Base-by-base conservation (phyloP, 305 asterid species). In the Euphrasia arctica region DNA sequence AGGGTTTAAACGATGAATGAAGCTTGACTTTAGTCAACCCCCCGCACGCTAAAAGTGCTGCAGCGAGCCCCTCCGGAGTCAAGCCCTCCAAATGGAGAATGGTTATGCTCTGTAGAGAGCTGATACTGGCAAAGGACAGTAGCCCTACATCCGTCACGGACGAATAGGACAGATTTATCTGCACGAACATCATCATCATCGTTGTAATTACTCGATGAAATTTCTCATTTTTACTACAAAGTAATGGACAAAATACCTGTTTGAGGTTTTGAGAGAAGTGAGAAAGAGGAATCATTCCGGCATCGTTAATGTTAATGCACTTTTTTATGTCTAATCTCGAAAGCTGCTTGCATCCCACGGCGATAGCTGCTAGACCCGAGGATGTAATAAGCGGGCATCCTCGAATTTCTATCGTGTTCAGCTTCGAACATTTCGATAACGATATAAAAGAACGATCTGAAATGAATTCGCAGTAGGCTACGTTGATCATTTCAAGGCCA, bases 301-400 rank as follows among this genome's bases (percentile, higher is more conserved):
- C 43, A 62, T 78, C 82, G 58, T 67, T 67, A 1, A 78, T 65
- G 63, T 71, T 78, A 43, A 1, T 60, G 32, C 82, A 77, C 54
- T 73, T 77, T 57, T 77, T 77, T 1, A 73, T 64, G 74, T 80
- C 85, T 48, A 80, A 71, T 74, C 78, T 85, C 42, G 77, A 68
- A 4, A 92, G 89, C 55, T 77, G 91, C 82, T 77, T 87, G 75
- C 97, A 89, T 60, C 93, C 95, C 70, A 71, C 75, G 7, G 95
- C 85, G 60, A 89, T 62, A 45, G 96, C 93, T 31, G 87, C 79
- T 70, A 89, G 73, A 49, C 98, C 98, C 14, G 58, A 75, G 11
- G 95, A 79, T 55, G 96, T 89, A 62, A 92, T 64, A 59, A 78
- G 83, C 62, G 90, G 85, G 67, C 97, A 92, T 31, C 97, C 95